A percentile compares a stretch with the other conserved stretches of the same genome.
Conservation (phyloP, 2,329 filamentous ascomycete species). For the Nothomitra cinnamomea region DNA sequence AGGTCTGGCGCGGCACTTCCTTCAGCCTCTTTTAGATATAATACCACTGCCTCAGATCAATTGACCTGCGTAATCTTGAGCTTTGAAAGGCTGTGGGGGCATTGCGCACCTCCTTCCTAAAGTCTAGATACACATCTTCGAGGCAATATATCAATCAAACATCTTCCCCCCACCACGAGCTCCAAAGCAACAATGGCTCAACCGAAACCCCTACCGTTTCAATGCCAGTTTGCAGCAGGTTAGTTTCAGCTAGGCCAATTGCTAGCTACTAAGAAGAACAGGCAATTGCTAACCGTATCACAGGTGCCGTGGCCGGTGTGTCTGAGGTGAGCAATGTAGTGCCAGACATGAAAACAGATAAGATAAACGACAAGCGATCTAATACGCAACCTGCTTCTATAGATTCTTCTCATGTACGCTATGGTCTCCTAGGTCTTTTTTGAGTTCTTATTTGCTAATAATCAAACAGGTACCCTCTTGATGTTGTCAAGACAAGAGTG, state of each 20-base stretch:
- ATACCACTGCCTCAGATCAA: too few relatives aligned
- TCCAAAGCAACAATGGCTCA: slow-evolving; percentile 23
- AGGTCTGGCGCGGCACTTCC: too few relatives aligned
- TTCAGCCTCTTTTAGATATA: too few relatives aligned
- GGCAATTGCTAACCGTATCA: slow-evolving; percentile 16
- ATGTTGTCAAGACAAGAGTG: slow-evolving; percentile 97
- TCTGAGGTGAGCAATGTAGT: slow-evolving; percentile 56
- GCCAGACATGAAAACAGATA: neutral
- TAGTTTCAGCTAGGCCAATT: slow-evolving; percentile 19
- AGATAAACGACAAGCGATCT: neutral
- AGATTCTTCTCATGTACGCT: slow-evolving; percentile 77
- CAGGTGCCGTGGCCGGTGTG: slow-evolving; percentile 86
- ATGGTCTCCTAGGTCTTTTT: neutral
- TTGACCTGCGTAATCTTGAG: too few relatives aligned
- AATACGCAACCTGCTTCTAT: slow-evolving; percentile 9
- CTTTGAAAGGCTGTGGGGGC: too few relatives aligned
- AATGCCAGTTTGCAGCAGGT: slow-evolving; percentile 92
- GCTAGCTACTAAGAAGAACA: slow-evolving; percentile 6
- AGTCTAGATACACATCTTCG: too few relatives aligned
- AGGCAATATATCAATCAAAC: too few relatives aligned
- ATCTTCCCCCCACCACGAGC: too few relatives aligned
- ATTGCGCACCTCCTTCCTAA: too few relatives aligned
- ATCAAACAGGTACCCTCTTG: slow-evolving; percentile 72
- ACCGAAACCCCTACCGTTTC: slow-evolving; percentile 69
- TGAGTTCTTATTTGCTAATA: slow-evolving; percentile 7